Base-by-base conservation (phyloP, 768 basidiomycete genomes). In the Pulveroboletus sp. region DNA sequence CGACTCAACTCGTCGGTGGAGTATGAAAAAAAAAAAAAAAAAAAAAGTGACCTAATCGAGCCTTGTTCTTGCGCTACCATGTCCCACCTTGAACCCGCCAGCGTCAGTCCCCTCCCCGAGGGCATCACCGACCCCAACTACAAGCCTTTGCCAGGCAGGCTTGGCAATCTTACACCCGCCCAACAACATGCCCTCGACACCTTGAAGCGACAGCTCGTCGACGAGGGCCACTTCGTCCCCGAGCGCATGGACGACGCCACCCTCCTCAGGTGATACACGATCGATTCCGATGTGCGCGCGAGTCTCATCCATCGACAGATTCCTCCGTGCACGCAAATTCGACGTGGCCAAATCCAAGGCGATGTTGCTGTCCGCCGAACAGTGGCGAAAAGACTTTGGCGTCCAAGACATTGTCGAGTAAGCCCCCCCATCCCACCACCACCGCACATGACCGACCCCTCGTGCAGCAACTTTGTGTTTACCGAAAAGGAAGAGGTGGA, bases 291-390 rank as follows among this genome's bases (percentile, higher is more conserved):
- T 60, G 47, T 14, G 5, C 8, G 8, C 33, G 27, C 33, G 5
- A 33, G 21, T 23, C 5, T 14, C 8, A 11, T 8, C 14, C 40
- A 17, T 6, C 23, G 17, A 4, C 52, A 91, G 94, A 62, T 99
- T 95, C 73, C 72, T 97, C 51, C 80, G 97, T 31, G 97, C 95
- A 6, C 78, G 97, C 57, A 94, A 88, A 69, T 99, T 97, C 56
- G 93, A 98, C 71, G 67, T 95, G 9, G 66, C 64, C 37, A 83
- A 82, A 65, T 79, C 93, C 10, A 95, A 92, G 73, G 69, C 71
- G 58, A 99, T 98, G 95, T 71, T 95, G 56, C 60, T 85, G 49
- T 70, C 75, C 34, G 82, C 81, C 44, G 94, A 97, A 69, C 71
- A 93, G 58, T 99, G 95, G 95, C 79, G 95, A 66, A 85, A 82